Percentiles rank a stretch among this genome's conserved stretches.
phyloP scores from a whole-genome alignment of 2,329 filamentous ascomycete genomes.

The Penicillium aurantiogriseum region DNA sequence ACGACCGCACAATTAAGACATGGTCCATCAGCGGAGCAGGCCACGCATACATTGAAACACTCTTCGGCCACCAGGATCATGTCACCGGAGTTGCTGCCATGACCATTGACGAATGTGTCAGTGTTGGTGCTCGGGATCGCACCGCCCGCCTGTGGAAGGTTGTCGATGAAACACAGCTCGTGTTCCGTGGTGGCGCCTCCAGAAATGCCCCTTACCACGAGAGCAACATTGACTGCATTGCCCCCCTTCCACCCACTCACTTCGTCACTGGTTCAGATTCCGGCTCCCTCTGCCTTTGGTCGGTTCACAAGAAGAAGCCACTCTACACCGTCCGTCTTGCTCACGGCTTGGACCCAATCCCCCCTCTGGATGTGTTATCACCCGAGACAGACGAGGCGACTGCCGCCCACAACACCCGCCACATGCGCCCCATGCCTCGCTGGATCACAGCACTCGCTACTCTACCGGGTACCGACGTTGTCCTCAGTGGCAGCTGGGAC shows the following conservation, averaged over 20 bases:
- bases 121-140: conserved; percentile 84
- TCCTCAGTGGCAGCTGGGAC: conserved; percentile 93
- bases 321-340: conserved; percentile 75
- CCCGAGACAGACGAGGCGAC: conserved; percentile 67
- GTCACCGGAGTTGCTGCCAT: conserved; percentile 81
- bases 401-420: conserved; percentile 43
- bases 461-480: conserved; percentile 84
- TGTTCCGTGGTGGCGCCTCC: conserved; percentile 76
- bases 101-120: conserved; percentile 83
- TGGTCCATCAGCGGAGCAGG: conserved; percentile 79
- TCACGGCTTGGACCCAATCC: conserved; percentile 76
- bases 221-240: conserved; percentile 87
- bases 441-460: conserved; percentile 88
- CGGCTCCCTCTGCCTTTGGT: conserved; percentile 83
- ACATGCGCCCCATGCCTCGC: conserved; percentile 64
- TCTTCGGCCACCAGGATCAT: conserved; percentile 93
- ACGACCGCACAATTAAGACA: conserved; percentile 90
- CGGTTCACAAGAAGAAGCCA: conserved; percentile 89
- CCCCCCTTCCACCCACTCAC: conserved; percentile 83
- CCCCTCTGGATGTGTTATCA: conserved; percentile 66
- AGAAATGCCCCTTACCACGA: conserved; percentile 58
- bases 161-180: conserved; percentile 88
- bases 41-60: conserved; percentile 88
- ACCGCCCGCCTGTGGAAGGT: conserved; percentile 96
- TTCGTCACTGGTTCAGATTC: conserved; percentile 96